Evolutionary conservation across 2,329 filamentous ascomycete species (phyloP), one percentile per base, ranked within the genome.

Genomic region (Diaporthe humulicola): DNA sequence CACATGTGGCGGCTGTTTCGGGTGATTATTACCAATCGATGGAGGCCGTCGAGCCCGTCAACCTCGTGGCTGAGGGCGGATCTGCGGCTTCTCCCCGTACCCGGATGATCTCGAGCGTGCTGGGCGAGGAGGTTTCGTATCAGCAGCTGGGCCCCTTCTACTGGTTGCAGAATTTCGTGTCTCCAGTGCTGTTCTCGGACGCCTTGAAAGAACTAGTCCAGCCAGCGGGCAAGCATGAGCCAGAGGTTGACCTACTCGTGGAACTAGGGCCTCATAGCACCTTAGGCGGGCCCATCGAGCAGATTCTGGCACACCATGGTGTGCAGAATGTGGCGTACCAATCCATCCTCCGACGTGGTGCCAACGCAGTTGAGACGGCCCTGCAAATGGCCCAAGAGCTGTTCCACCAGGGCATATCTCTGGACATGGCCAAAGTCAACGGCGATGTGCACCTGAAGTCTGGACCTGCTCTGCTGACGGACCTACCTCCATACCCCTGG

Each of bases 401-500:
- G 7, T 71, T 75, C 66, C 54, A 66, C 40, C 64, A 66, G 36
- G 74, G 74, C 28, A 38, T 42, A 22, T 48, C 60, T 10, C 56
- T 75, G 22, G 52, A 54, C 42, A 69, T 74, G 54, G 80, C 81
- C 28, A 83, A 70, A 4, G 81, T 80, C 76, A 82, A 82, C 73
- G 80, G 80, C 10, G 79, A 82, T 2, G 33, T 36, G 33, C 33
- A 36, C 9, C 33, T 36, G 33, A 4, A 36, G 33, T 38, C 38
- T 9, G 38, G 38, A 8, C 38, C 38, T 12, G 38, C 17, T 77
- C 78, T 48, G 78, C 48, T 73, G 33, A 45, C 38, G 12, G 84
- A 83, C 78, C 78, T 89, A 5, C 87, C 87, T 10, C 80, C 80
- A 1, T 89, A 88, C 76, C 83, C 84, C 5, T 89, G 86, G 86